A percentile compares a stretch with the other conserved stretches of the same genome.
Evolutionary conservation across 2,329 filamentous ascomycete species (phyloP).

Genomic region (Botrytis fragariae): DNA sequence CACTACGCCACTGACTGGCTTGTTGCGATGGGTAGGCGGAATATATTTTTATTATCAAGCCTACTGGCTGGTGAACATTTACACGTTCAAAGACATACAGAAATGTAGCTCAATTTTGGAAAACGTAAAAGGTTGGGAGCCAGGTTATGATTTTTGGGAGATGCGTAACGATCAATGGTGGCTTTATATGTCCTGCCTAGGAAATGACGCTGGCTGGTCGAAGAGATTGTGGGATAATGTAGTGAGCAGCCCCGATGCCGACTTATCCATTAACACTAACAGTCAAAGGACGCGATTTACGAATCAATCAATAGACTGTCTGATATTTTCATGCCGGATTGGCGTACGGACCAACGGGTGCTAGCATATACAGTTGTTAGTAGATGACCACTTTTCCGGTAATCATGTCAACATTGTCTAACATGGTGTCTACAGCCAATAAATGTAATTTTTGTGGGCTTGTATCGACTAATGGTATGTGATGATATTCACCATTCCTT

Average conservation of each 20-base stretch:
- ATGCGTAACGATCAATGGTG: conserved; percentile 9
- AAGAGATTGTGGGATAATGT: background rate
- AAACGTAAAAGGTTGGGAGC: background rate
- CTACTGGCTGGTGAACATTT: background rate
- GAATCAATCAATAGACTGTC: background rate
- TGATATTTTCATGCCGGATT: background rate
- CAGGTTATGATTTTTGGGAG: background rate
- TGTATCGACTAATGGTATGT: background rate
- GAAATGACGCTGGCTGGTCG: conserved; percentile 10
- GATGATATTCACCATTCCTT: background rate
- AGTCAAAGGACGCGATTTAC: background rate
- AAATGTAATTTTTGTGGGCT: background rate
- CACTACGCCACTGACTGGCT: background rate
- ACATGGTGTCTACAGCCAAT: background rate
- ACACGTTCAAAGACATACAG: background rate
- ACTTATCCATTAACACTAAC: background rate
- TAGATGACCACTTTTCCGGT: background rate
- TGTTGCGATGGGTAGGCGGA: conserved; percentile 5
- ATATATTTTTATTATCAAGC: conserved; percentile 14
- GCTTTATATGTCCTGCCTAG: conserved; percentile 14
- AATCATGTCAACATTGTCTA: background rate
- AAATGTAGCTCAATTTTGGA: background rate
- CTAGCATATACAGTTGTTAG: background rate
- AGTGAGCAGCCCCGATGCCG: background rate
- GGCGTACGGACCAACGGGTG: background rate